These are phyloP conservation scores for Tulasnella sp. DNA, from an alignment of 768 basidiomycete genomes.

Conservation along the genomic window DNA sequence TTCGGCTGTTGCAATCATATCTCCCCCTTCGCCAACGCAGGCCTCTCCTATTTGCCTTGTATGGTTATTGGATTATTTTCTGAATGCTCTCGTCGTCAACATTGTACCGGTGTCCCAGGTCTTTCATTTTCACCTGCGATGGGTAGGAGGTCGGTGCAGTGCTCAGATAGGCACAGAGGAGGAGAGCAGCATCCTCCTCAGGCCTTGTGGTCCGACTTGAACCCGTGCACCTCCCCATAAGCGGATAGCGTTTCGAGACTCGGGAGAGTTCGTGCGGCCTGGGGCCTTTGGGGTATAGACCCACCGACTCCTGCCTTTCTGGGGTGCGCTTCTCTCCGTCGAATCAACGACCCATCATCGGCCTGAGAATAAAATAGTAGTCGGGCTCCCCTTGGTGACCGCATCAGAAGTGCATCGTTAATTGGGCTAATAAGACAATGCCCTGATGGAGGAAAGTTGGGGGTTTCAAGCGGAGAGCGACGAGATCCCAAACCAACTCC, in stretches of 20 bases:
- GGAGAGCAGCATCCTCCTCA: neutral
- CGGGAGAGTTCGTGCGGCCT: conserved; percentile 3
- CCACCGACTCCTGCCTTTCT: neutral
- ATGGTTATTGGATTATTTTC: neutral
- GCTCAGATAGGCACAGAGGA: neutral
- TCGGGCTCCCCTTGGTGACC: neutral
- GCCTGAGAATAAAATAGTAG: neutral
- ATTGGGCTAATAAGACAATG: neutral
- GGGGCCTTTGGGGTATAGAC: neutral
- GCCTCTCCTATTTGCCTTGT: neutral
- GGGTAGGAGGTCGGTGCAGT: neutral
- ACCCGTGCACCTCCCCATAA: neutral
- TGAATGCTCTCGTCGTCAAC: neutral
- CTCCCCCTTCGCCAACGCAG: neutral
- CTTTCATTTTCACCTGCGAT: neutral
- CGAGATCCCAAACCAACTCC: neutral
- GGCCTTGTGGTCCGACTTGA: neutral
- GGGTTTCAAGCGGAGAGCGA: neutral
- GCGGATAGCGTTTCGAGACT: neutral
- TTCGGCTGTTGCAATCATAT: neutral
- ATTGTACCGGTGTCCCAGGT: neutral
- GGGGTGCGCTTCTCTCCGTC: neutral
- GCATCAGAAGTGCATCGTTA: neutral
- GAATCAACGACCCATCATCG: neutral
- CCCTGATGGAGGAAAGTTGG: neutral